A percentile compares a stretch with the other conserved stretches of the same genome.
Conservation (phyloP, 2,329 filamentous ascomycete species). For the Trichophyton rubrum region DNA sequence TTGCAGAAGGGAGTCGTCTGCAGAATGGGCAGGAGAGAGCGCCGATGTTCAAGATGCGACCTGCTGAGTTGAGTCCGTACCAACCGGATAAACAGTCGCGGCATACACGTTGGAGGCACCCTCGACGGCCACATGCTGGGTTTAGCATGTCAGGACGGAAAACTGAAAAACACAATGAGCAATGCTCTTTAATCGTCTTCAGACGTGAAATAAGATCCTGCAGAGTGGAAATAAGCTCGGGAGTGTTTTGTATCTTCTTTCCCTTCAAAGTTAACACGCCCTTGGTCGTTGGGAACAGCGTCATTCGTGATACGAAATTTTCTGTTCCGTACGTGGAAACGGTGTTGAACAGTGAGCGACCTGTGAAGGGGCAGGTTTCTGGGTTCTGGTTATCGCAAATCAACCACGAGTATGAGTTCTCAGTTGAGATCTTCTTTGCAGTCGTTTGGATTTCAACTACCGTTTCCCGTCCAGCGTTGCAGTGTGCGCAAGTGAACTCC, state of each 20-base stretch:
- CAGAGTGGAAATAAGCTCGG: conserved; percentile 26
- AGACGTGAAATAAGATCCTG: conserved; percentile 28
- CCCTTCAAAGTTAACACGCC: conserved; percentile 17
- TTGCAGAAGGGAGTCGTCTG: conserved; percentile 31
- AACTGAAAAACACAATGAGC: conserved; percentile 37
- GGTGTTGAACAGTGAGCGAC: conserved; percentile 31
- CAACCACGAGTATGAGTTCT: conserved; percentile 37
- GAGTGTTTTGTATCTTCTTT: conserved; percentile 34
- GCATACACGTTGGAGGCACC: conserved; percentile 37
- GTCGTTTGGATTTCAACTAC: conserved; percentile 30
- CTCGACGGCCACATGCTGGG: conserved; percentile 35
- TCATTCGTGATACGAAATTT: conserved; percentile 27
- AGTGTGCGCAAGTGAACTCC: conserved; percentile 34
- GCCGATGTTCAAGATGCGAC: conserved; percentile 36
- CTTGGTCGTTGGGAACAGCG: conserved; percentile 22
- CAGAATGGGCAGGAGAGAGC: conserved; percentile 42
- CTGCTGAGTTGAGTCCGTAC: conserved; percentile 37
- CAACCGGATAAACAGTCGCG: conserved; percentile 30
- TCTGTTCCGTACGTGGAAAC: conserved; percentile 24
- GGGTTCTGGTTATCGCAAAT: conserved; percentile 30
- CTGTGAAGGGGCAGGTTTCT: conserved; percentile 28
- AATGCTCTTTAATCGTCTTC: conserved; percentile 29
- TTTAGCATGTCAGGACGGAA: conserved; percentile 28
- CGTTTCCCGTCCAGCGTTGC: conserved; percentile 24
- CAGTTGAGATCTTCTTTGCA: conserved; percentile 24